phyloP scores from a whole-genome alignment of 768 basidiomycete species.

The Suillus hirtellus region DNA sequence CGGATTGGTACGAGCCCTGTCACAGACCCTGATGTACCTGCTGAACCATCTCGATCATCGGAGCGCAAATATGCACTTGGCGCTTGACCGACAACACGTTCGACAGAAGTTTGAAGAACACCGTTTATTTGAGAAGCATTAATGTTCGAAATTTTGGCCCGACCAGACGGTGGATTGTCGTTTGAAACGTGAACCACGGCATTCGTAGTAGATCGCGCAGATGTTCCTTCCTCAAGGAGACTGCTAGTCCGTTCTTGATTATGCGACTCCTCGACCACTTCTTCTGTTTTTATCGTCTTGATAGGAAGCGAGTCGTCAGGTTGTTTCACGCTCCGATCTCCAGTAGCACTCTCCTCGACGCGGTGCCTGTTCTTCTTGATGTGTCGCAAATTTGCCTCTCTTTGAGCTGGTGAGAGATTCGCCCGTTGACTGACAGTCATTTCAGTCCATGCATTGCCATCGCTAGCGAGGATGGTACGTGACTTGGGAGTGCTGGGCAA shows the following conservation, averaged over 20 bases:
- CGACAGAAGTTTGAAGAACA: background rate
- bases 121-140: conserved; percentile 1
- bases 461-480: conserved; percentile 22
- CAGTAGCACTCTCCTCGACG: conserved; percentile 27
- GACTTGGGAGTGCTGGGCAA: conserved; percentile 26
- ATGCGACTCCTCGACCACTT: conserved; percentile 11
- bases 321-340: conserved; percentile 29
- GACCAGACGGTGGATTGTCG: conserved; percentile 23
- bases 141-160: conserved; percentile 16
- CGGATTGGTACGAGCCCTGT: background rate
- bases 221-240: conserved; percentile 1
- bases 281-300: conserved; percentile 26
- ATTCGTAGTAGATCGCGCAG: background rate
- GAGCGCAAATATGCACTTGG: conserved; percentile 3
- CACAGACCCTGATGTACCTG: conserved; percentile 1
- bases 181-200: conserved; percentile 1
- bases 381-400: conserved; percentile 32
- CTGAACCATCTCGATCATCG: conserved; percentile 5
- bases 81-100: background rate
- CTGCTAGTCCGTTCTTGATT: conserved; percentile 5
- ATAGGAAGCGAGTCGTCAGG: background rate
- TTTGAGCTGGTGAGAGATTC: conserved; percentile 27
- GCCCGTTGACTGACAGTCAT: conserved; percentile 24
- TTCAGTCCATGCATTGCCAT: conserved; percentile 15
- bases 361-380: conserved; percentile 27